These are phyloP conservation scores for Lenzites betulinus DNA, from an alignment of 768 basidiomycete species.

Conservation along the genomic window DNA sequence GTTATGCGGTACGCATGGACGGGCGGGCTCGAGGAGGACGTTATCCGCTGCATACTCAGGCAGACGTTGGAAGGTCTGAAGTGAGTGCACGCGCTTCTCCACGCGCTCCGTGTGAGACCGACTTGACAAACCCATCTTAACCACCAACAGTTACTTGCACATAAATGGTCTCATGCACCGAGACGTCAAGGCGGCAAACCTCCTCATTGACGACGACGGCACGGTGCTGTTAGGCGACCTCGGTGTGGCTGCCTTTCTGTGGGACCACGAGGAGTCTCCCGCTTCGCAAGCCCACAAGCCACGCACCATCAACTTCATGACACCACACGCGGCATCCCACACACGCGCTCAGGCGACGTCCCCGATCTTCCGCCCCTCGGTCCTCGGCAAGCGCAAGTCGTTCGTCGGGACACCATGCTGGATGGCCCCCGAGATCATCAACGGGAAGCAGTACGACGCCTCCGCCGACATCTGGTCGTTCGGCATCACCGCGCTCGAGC, in stretches of 20 bases:
- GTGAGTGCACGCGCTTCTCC: constrained; percentile 47
- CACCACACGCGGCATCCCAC: constrained; percentile 10
- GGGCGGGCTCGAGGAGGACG: constrained; percentile 91
- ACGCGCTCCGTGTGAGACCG: constrained; percentile 2
- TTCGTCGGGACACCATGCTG: constrained; percentile 98
- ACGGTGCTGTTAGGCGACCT: constrained; percentile 91
- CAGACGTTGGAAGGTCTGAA: constrained; percentile 89
- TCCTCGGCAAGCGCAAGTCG: constrained; percentile 78
- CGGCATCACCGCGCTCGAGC: constrained; percentile 91
- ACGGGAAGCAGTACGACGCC: constrained; percentile 80
- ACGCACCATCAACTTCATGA: constrained; percentile 25
- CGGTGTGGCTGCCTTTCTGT: constrained; percentile 85
- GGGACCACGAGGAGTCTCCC: constrained; percentile 57
- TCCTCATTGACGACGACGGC: constrained; percentile 88
- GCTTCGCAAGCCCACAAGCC: constrained; percentile 6
- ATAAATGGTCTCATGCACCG: constrained; percentile 90
- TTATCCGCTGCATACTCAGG: constrained; percentile 78
- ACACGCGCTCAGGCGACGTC: constrained; percentile 26
- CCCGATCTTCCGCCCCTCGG: constrained; percentile 42
- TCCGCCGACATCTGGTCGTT: constrained; percentile 96
- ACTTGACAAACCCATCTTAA: not conserved
- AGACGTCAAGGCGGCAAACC: constrained; percentile 92
- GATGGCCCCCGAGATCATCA: constrained; percentile 96
- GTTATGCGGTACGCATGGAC: constrained; percentile 84
- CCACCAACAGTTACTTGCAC: constrained; percentile 69